Percentiles rank a stretch among this genome's conserved stretches.
Conservation (phyloP, 2,329 filamentous ascomycete genomes). For the Trichoderma gracile region DNA sequence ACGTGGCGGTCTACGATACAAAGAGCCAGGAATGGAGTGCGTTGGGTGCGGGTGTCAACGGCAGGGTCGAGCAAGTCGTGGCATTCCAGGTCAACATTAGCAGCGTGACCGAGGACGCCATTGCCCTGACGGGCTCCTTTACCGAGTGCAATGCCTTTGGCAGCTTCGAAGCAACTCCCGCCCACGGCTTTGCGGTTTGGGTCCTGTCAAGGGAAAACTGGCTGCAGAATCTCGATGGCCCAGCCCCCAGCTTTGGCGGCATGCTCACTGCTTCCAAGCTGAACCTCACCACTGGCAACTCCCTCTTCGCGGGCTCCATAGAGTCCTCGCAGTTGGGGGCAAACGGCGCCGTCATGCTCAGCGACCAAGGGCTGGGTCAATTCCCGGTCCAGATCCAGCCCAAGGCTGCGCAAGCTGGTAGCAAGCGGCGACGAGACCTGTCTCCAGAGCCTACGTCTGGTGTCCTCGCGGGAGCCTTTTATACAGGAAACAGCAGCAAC, state of each 20-base stretch:
- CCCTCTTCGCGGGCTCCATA: slow-evolving; percentile 82
- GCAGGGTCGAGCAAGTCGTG: slow-evolving; percentile 72
- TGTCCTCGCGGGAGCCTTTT: slow-evolving; percentile 77
- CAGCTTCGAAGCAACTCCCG: slow-evolving; percentile 59
- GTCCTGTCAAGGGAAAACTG: slow-evolving; percentile 82
- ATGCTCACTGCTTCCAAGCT: slow-evolving; percentile 68
- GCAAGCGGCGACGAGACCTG: slow-evolving; percentile 50
- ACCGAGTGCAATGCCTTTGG: slow-evolving; percentile 68
- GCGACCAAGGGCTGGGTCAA: slow-evolving; percentile 52
- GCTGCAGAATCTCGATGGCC: slow-evolving; percentile 74
- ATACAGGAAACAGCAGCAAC: slow-evolving; percentile 68
- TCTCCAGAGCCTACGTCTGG: slow-evolving; percentile 55
- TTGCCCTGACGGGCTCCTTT: slow-evolving; percentile 82
- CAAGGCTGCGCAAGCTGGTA: slow-evolving; percentile 34
- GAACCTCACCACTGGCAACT: slow-evolving; percentile 61
- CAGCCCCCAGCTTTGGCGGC: slow-evolving; percentile 68
- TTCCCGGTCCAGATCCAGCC: slow-evolving; percentile 59
- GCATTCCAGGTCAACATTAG: slow-evolving; percentile 79
- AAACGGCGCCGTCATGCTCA: slow-evolving; percentile 70
- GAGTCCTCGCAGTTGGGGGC: slow-evolving; percentile 72
- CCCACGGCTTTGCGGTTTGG: slow-evolving; percentile 85
- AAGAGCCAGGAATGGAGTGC: slow-evolving; percentile 69
- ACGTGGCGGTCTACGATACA: slow-evolving; percentile 75
- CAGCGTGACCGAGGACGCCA: slow-evolving; percentile 65
- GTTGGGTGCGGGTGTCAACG: slow-evolving; percentile 84